Evolutionary conservation across 768 basidiomycete genomes (phyloP).

Genomic region (Kwoniella dendrophila): DNA sequence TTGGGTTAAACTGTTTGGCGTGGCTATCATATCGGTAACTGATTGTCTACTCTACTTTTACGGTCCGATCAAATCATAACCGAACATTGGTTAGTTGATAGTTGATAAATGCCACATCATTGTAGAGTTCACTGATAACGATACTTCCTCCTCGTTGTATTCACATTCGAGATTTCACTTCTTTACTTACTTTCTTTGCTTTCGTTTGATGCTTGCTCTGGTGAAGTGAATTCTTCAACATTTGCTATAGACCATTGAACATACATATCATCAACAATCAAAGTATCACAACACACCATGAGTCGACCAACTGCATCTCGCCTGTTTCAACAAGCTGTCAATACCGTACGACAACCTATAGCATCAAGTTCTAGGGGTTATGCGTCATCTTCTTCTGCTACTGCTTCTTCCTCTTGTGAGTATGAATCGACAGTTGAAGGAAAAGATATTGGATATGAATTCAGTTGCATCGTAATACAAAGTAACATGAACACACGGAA

Average conservation of each 20-base stretch:
- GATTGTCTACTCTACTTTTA: too few relatives aligned
- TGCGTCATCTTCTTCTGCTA: conserved; percentile 17
- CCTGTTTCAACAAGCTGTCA: conserved; percentile 7
- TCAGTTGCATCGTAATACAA: too few relatives aligned
- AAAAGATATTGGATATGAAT: too few relatives aligned
- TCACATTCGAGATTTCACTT: neutral
- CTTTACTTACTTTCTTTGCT: too few relatives aligned
- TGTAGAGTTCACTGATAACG: too few relatives aligned
- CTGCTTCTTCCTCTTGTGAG: conserved; percentile 22
- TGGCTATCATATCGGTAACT: conserved; percentile 1
- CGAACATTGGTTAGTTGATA: neutral
- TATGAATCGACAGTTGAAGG: neutral
- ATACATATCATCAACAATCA: neutral
- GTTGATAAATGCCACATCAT: neutral
- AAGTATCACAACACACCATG: conserved; percentile 2
- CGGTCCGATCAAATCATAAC: too few relatives aligned
- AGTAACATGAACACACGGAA: too few relatives aligned
- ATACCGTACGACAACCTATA: conserved; percentile 9
- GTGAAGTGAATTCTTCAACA: neutral
- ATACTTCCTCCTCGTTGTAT: neutral
- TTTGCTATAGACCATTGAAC: neutral
- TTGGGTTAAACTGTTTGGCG: too few relatives aligned
- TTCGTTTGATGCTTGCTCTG: too few relatives aligned
- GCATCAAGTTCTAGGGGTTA: conserved; percentile 13
- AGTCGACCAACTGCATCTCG: conserved; percentile 9